Evolutionary conservation across 1,139 yeast genomes (phyloP).

Genomic region (Scheffersomyces illinoinensis): DNA sequence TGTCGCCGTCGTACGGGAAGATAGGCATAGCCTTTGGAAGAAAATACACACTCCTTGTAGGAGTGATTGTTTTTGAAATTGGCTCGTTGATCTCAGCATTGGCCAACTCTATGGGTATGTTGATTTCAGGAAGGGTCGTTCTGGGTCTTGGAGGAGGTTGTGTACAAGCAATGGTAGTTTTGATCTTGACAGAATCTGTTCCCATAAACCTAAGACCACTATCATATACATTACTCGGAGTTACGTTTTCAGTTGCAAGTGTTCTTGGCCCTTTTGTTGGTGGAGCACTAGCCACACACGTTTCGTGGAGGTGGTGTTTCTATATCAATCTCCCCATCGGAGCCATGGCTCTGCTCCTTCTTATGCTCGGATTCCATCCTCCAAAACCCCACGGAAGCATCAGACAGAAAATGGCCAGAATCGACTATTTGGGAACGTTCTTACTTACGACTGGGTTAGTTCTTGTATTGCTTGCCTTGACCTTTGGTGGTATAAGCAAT

Average conservation of each 20-base stretch:
- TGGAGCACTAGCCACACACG: conserved; percentile 62
- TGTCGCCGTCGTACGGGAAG: conserved; percentile 63
- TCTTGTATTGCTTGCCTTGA: conserved; percentile 47
- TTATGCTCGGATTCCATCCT: conserved; percentile 50
- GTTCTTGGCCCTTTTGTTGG: conserved; percentile 69
- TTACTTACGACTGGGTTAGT: conserved; percentile 44
- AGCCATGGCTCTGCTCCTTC: conserved; percentile 50
- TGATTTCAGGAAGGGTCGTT: conserved; percentile 70
- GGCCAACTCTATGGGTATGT: conserved; percentile 55
- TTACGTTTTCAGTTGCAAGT: conserved; percentile 56
- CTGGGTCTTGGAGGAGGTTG: conserved; percentile 80
- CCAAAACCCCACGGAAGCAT: conserved; percentile 47
- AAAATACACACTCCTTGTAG: conserved; percentile 48
- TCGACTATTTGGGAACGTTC: conserved; percentile 52
- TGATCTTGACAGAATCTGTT: conserved; percentile 61
- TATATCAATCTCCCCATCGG: conserved; percentile 72
- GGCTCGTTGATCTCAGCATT: conserved; percentile 66
- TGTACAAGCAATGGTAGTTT: conserved; percentile 57
- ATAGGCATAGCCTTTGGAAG: conserved; percentile 63
- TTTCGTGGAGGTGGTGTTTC: conserved; percentile 80
- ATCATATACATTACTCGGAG: conserved; percentile 49
- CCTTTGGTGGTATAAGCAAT: conserved; percentile 51
- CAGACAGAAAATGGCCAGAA: conserved; percentile 36
- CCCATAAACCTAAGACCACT: conserved; percentile 60
- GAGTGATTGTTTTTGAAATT: conserved; percentile 56